Evolutionary conservation across 495 filamentous ascomycete genomes (phyloP), one percentile per base, ranked within the genome.

Genomic region (Neurospora sp.): DNA sequence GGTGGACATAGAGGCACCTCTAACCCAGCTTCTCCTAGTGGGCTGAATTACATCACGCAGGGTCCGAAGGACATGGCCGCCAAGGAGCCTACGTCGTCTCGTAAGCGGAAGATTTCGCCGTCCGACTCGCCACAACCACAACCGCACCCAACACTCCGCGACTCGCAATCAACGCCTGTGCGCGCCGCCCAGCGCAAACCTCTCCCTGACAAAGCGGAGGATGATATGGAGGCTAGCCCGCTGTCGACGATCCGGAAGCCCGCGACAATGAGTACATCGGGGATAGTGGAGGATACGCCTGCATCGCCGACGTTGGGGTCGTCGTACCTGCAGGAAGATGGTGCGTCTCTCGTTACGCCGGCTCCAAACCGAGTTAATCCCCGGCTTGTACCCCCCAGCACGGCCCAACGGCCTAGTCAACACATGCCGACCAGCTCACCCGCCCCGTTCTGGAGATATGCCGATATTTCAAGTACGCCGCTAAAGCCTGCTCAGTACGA

Each of bases 371-470:
- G 93, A 39, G 91, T 95, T 69, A 91, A 95, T 74, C 94, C 93
- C 38, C 88, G 88, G 53, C 89, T 97, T 39, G 93, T 92, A 2
- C 94, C 94, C 22, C 96, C 96, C 0, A 95, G 91, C 77, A 97
- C 96, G 1, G 89, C 91, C 7, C 93, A 96, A 76, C 87, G 94
- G 53, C 96, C 96, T 4, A 97, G 93, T 76, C 93, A 95, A 79
- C 96, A 94, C 82, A 94, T 98, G 89, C 93, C 94, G 20, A 94
- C 95, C 78, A 95, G 92, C 78, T 96, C 92, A 27, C 96, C 96
- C 0, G 96, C 96, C n/a, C 94, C 95, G 22, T 98, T 98, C 83
- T 98, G 95, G 95, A 96, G 93, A 77, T 96, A 91, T 78, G 89
- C 87, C 39, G 89, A 91, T 74, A 85, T 91, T 71, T 89, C 91